Conservation (phyloP, 768 basidiomycete genomes). For the Boletus subcaerulescens region DNA sequence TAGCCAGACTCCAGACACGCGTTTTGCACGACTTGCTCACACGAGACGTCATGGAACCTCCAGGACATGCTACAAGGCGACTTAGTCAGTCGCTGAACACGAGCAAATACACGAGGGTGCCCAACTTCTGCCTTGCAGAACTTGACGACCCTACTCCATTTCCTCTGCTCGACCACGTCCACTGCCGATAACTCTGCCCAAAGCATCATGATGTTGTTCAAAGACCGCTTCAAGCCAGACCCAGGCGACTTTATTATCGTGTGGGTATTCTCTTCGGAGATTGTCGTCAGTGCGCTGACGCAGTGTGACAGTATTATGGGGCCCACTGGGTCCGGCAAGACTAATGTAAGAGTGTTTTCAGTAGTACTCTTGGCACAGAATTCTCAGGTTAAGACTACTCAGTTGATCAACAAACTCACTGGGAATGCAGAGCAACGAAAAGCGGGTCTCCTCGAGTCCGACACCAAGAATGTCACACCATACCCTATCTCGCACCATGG, state of each 20-base stretch:
- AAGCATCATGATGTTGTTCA: neutral
- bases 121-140: too few species aligned
- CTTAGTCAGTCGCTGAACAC: neutral
- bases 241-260: constrained; percentile 12
- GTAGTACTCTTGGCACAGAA: neutral
- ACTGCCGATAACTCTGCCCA: neutral
- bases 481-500: neutral
- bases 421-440: neutral
- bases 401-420: constrained; percentile 18
- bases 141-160: too few species aligned
- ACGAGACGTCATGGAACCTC: too few species aligned
- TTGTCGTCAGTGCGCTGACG: neutral
- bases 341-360: neutral
- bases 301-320: neutral
- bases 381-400: neutral
- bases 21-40: neutral
- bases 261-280: neutral
- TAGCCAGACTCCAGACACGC: too few species aligned
- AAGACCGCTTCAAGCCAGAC: neutral
- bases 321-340: too few species aligned
- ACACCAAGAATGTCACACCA: constrained; percentile 10
- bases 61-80: too few species aligned
- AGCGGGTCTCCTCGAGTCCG: constrained; percentile 7
- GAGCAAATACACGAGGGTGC: neutral
- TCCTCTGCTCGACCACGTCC: too few species aligned